Percentiles rank a stretch among this genome's conserved stretches.
Conservation (phyloP, 345 rosid genomes). For the Populus pruinosa region DNA sequence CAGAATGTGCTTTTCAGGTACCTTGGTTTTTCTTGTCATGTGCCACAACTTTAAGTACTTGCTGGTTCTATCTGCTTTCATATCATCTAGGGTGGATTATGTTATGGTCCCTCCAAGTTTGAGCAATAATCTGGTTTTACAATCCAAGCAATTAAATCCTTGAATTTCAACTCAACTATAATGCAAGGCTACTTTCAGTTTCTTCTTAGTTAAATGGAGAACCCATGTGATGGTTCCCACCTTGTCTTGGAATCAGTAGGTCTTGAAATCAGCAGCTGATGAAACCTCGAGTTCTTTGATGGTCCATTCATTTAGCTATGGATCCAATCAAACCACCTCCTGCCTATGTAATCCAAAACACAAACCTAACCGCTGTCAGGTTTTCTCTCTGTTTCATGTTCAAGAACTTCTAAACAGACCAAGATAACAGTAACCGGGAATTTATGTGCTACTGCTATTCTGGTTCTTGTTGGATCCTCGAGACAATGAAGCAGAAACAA, state of each 20-base stretch:
- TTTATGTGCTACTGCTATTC: not conserved
- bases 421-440: not conserved
- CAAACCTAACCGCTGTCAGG: not conserved
- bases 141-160: not conserved
- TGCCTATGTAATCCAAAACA: not conserved
- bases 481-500: not conserved
- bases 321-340: not conserved
- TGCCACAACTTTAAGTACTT: not conserved
- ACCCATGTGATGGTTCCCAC: not conserved
- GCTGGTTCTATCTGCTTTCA: not conserved
- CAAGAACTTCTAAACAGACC: not conserved
- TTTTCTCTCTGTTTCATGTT: not conserved
- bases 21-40: not conserved
- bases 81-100: not conserved
- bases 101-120: not conserved
- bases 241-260: not conserved
- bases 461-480: not conserved
- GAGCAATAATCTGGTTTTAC: not conserved
- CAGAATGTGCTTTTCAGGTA: conserved; percentile 96
- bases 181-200: not conserved
- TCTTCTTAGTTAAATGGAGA: not conserved
- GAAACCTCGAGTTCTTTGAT: not conserved
- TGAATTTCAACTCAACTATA: not conserved
- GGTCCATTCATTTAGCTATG: not conserved
- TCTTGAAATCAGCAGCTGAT: not conserved